Base-by-base conservation (phyloP, 345 rosid genomes). In the Gossypium raimondii region DNA sequence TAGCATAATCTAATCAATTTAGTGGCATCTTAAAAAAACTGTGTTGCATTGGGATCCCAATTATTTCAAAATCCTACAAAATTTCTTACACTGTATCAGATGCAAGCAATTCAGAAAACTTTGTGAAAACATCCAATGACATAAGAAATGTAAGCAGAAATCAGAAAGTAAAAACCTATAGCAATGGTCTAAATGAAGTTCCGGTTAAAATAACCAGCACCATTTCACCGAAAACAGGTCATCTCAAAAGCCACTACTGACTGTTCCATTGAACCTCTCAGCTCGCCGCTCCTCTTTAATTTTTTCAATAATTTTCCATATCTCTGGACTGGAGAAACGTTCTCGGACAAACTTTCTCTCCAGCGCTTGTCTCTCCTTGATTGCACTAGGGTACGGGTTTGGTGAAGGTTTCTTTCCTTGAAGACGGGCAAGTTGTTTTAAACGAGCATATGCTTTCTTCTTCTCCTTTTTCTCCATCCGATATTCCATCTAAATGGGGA, bases 371-470 rank as follows among this genome's bases (percentile, higher is more conserved):
- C 82, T 81, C 79, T 86, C 96, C 73, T 83, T 89, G n/a, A 86
- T 77, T 22, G 89, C 78, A 80, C 90, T 89, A 25, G 87, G 85
- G 81, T 84, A 91, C 5, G 96, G 97, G 81, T 87, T 89, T 27
- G 96, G 96, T 47, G 96, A 96, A 41, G 92, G 96, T 29, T 24
- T 78, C 81, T 88, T 95, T 25, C 93, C 94, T 80, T 81, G 93
- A 50, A 85, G 53, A 74, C 76, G 81, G 1, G 93, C 85, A 48
- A 91, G 87, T 82, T 87, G 81, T 78, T 85, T 93, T 83, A 95
- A 60, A 50, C 87, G 86, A 47, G 80, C 52, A 86, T 91, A 89
- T 4, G 99, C 97, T 78, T 76, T 82, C 90, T 87, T 91, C 82
- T 81, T 89, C 9, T 74, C 85, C 78, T 85, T 90, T 76, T 70